Evolutionary conservation across 1,284 basidiomycete species (phyloP).

Genomic region (Coniferiporia weirii): DNA sequence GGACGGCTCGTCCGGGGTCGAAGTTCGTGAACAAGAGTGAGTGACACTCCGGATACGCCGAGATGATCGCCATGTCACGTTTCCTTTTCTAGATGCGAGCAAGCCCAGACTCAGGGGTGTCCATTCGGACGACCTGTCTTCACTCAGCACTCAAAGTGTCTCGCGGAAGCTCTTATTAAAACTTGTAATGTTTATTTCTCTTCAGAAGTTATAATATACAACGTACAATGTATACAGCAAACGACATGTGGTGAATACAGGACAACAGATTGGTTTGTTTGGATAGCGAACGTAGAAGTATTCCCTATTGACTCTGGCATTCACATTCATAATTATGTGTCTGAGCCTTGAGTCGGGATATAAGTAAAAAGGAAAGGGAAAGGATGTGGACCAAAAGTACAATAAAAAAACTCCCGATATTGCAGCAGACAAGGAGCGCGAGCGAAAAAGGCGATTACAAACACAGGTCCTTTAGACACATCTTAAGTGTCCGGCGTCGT

Average conservation of each 20-base stretch:
- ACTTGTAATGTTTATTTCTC: too few relatives aligned
- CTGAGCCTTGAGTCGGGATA: background rate
- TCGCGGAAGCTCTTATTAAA: too few relatives aligned
- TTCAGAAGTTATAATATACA: too few relatives aligned
- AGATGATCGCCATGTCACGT: background rate
- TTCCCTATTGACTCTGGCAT: background rate
- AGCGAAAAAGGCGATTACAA: background rate
- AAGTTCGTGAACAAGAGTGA: slow-evolving; percentile 3
- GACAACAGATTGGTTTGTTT: background rate
- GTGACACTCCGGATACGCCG: background rate
- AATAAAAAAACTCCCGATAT: background rate
- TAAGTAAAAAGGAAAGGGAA: background rate
- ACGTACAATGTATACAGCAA: background rate
- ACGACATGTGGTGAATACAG: background rate
- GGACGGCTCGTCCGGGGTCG: background rate
- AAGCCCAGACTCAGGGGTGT: too few relatives aligned
- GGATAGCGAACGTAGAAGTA: too few relatives aligned
- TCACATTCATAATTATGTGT: background rate
- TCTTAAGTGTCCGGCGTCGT: too few relatives aligned
- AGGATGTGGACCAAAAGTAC: background rate
- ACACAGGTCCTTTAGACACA: too few relatives aligned
- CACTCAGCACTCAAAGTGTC: too few relatives aligned
- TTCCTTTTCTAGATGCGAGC: background rate
- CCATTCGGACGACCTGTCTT: too few relatives aligned
- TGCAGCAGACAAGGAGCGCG: background rate